These are phyloP conservation scores for Fusarium sp. DNA, from an alignment of 2,329 filamentous ascomycete species.

Conservation along the genomic window DNA sequence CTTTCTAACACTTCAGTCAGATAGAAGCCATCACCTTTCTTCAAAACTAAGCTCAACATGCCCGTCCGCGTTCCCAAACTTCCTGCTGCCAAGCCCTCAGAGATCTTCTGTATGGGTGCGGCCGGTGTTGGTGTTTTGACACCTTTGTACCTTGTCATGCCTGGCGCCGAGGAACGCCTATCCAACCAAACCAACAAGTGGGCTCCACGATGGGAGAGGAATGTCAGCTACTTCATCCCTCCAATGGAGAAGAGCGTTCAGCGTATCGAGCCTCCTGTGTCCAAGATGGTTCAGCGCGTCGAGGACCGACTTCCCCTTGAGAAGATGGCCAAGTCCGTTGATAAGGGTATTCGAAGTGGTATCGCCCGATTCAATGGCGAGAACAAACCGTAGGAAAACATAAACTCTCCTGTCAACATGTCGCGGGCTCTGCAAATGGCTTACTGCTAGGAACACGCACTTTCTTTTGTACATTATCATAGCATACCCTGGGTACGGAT, in stretches of 20 bases:
- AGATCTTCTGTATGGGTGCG: conserved; percentile 65
- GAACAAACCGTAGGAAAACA: conserved; percentile 38
- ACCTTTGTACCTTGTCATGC: conserved; percentile 69
- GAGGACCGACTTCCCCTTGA: conserved; percentile 63
- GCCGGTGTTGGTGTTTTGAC: conserved; percentile 66
- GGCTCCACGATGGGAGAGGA: conserved; percentile 71
- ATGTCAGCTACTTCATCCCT: conserved; percentile 65
- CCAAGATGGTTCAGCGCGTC: conserved; percentile 59
- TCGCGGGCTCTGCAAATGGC: neutral
- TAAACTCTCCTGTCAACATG: neutral
- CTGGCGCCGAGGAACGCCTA: conserved; percentile 66
- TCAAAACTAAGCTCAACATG: conserved; percentile 60
- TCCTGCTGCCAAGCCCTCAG: conserved; percentile 61
- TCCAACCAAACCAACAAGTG: conserved; percentile 67
- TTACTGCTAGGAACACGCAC: neutral
- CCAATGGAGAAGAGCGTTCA: conserved; percentile 62
- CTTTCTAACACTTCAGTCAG: conserved; percentile 19
- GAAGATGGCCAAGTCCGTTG: conserved; percentile 62
- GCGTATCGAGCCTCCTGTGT: conserved; percentile 62
- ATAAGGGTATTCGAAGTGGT: conserved; percentile 61
- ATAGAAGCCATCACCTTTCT: no score
- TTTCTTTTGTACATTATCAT: conserved; percentile 40
- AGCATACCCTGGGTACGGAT: conserved; percentile 40
- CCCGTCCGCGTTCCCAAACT: conserved; percentile 61
- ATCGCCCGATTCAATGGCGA: conserved; percentile 56